These are phyloP conservation scores for Termitomyces sp. DNA, from an alignment of 768 basidiomycete species.

Conservation along the genomic window DNA sequence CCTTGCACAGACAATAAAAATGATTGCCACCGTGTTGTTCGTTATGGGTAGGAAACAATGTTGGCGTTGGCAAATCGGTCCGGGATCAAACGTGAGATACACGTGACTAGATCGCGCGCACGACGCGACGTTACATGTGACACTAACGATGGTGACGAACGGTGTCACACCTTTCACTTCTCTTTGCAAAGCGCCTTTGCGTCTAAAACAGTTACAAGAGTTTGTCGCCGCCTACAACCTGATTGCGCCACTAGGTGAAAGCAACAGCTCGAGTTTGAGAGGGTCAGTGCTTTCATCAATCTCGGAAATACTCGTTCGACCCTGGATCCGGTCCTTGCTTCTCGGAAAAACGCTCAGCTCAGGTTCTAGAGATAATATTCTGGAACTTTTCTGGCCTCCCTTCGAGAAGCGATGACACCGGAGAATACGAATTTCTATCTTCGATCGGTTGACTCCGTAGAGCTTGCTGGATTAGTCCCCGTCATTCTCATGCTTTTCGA, in stretches of 20 bases:
- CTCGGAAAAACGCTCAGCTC: background rate
- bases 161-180: conserved; percentile 5
- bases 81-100: background rate
- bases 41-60: background rate
- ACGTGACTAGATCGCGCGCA: conserved; percentile 8
- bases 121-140: conserved; percentile 11
- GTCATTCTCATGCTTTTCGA: background rate
- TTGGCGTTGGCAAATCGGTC: background rate
- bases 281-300: background rate
- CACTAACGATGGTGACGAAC: conserved; percentile 2
- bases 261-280: background rate
- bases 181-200: background rate
- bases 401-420: background rate
- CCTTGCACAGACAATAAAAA: conserved; percentile 3
- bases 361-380: background rate
- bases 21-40: conserved; percentile 7
- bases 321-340: background rate
- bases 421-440: too few species aligned
- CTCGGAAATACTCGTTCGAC: background rate
- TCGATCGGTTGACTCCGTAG: background rate
- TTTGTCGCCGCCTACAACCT: background rate
- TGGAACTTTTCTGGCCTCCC: background rate
- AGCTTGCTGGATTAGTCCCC: background rate
- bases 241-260: background rate
- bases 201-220: background rate